These are phyloP conservation scores for Pecoramyces ruminantium DNA, from an alignment of 192 early-diverging fungal species.

Conservation along the genomic window DNA sequence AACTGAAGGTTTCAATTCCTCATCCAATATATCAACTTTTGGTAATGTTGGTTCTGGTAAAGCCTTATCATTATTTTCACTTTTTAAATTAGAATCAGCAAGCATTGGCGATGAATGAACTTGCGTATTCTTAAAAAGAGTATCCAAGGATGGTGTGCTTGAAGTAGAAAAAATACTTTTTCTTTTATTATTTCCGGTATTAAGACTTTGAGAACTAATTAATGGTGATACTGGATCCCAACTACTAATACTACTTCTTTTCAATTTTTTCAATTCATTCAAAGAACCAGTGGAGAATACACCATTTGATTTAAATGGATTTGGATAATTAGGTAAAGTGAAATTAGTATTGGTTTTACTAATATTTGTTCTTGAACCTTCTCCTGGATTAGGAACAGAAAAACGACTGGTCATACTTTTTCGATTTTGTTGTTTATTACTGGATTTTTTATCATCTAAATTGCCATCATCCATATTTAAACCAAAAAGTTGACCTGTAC, in stretches of 20 bases:
- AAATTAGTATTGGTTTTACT: neutral
- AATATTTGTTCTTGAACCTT: neutral
- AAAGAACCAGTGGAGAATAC: neutral
- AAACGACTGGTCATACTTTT: neutral
- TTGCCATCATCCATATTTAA: neutral
- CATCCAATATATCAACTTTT: neutral
- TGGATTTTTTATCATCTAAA: neutral
- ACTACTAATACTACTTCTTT: neutral
- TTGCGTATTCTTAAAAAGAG: neutral
- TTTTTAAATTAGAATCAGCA: neutral
- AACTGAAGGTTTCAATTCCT: neutral
- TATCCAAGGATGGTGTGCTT: neutral
- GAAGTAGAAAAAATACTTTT: neutral
- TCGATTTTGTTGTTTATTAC: neutral
- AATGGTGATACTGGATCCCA: neutral
- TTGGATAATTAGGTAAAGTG: neutral
- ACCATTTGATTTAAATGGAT: neutral
- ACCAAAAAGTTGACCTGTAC: neutral
- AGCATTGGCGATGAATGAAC: neutral
- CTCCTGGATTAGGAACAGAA: neutral
- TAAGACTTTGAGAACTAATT: neutral
- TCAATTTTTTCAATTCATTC: neutral
- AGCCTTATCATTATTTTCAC: neutral
- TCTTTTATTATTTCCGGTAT: neutral
- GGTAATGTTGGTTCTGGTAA: neutral